Conservation (phyloP, 169 alveolate genomes). For the Plasmodium inui region DNA sequence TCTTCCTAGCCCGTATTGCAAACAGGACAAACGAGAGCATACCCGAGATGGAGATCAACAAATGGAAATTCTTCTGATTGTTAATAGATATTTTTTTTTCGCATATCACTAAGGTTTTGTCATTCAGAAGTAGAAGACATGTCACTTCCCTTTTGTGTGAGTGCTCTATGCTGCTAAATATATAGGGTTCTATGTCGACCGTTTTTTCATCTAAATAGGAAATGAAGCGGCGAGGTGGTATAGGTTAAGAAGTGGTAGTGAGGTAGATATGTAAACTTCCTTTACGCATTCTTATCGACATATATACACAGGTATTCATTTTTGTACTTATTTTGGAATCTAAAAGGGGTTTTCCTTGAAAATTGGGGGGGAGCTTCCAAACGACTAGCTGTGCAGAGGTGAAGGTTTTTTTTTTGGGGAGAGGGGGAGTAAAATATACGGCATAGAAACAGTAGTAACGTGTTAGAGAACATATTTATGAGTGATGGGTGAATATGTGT, state of each 20-base stretch:
- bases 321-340: conserved; percentile 59
- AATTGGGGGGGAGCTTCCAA: conserved; percentile 70
- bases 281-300: background rate
- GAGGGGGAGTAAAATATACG: background rate
- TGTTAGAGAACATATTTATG: background rate
- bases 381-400: conserved; percentile 30
- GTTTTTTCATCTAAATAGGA: conserved; percentile 48
- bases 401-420: background rate
- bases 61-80: conserved; percentile 45
- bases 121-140: conserved; percentile 44
- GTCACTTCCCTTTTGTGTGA: conserved; percentile 75
- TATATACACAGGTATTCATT: background rate
- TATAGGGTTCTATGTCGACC: conserved; percentile 56
- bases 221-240: background rate
- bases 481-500: background rate
- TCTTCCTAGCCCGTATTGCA: background rate
- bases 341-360: conserved; percentile 32
- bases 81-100: conserved; percentile 62
- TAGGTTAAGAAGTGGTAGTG: background rate
- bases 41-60: conserved; percentile 57
- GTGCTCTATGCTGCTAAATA: conserved; percentile 60
- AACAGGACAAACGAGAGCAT: background rate
- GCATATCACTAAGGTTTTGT: conserved; percentile 35
- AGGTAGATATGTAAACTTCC: background rate
- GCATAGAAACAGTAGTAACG: background rate